Evolutionary conservation across 441 rosid genomes (phyloP).

Genomic region (Brassica balearica): DNA sequence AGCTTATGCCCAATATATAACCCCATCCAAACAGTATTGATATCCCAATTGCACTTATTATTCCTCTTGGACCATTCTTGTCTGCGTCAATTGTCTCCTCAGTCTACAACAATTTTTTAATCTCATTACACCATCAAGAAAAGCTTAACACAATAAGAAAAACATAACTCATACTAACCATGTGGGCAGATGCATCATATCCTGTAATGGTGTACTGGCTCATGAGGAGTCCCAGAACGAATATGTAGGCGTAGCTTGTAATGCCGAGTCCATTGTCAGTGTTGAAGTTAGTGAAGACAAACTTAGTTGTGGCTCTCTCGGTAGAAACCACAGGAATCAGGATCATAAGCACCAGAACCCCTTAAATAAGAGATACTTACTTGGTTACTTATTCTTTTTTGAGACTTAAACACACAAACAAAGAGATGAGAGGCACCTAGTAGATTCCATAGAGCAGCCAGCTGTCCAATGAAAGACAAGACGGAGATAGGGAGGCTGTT

Average conservation of each 20-base stretch:
- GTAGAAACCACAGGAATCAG: slow-evolving; percentile 82
- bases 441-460: slow-evolving; percentile 97
- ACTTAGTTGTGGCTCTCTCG: slow-evolving; percentile 84
- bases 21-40: slow-evolving; percentile 95
- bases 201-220: slow-evolving; percentile 94
- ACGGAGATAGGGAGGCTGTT: slow-evolving; percentile 89
- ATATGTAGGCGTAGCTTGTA: slow-evolving; percentile 69
- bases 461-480: slow-evolving; percentile 84
- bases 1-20: slow-evolving; percentile 88
- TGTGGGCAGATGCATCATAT: slow-evolving; percentile 97
- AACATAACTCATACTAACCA: slow-evolving; percentile 56
- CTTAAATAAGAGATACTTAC: slow-evolving; percentile 48
- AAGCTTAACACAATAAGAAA: neutral
- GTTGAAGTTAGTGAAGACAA: slow-evolving; percentile 91
- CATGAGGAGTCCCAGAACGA: slow-evolving; percentile 91
- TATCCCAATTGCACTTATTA: slow-evolving; percentile 86
- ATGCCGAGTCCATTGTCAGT: slow-evolving; percentile 82
- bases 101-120: slow-evolving; percentile 54
- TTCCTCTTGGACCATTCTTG: slow-evolving; percentile 87
- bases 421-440: slow-evolving; percentile 50
- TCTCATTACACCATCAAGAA: slow-evolving; percentile 5
- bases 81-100: slow-evolving; percentile 96
- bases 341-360: slow-evolving; percentile 82
- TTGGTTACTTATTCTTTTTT: neutral
- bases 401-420: slow-evolving; percentile 22